A percentile compares a stretch with the other conserved stretches of the same genome.
Evolutionary conservation across 495 filamentous ascomycete species (phyloP).

Genomic region (Penicillium bialowiezense): DNA sequence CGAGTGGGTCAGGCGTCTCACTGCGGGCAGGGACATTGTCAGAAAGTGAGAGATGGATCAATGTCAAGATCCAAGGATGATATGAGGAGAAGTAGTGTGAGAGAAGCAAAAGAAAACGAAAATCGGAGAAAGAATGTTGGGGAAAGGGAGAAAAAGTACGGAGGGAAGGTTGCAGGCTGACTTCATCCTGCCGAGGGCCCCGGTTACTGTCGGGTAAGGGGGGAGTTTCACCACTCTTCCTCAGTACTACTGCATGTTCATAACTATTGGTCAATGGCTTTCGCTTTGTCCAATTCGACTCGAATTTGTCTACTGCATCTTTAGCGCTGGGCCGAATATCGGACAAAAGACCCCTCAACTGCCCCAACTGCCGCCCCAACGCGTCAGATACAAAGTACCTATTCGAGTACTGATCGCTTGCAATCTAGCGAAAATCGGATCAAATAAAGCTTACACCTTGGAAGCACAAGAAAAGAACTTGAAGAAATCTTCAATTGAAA

Average conservation of each 20-base stretch:
- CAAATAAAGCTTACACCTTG: no score
- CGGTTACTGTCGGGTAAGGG: constrained; percentile 27
- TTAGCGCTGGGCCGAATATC: no score
- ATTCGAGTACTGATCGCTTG: no score
- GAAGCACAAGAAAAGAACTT: background rate
- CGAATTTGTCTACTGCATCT: no score
- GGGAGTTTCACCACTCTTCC: background rate
- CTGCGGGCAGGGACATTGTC: constrained; percentile 31
- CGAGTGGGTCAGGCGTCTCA: constrained; percentile 48
- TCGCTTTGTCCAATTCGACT: no score
- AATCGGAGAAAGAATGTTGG: constrained; percentile 1
- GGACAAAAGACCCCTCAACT: background rate
- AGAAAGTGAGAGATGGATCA: constrained; percentile 11
- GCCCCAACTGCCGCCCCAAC: no score
- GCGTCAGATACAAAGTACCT: no score
- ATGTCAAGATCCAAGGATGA: constrained; percentile 4
- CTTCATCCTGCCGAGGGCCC: constrained; percentile 27
- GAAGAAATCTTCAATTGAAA: no score
- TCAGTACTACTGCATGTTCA: background rate
- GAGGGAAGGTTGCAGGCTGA: constrained; percentile 20
- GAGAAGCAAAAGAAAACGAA: background rate
- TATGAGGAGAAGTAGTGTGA: background rate
- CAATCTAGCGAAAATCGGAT: constrained; percentile 6
- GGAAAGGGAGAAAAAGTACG: constrained; percentile 14
- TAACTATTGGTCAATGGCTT: background rate